Percentiles rank a stretch among this genome's conserved stretches.
Conservation (phyloP, 1,284 basidiomycete genomes). For the Sporisorium reilianum region DNA sequence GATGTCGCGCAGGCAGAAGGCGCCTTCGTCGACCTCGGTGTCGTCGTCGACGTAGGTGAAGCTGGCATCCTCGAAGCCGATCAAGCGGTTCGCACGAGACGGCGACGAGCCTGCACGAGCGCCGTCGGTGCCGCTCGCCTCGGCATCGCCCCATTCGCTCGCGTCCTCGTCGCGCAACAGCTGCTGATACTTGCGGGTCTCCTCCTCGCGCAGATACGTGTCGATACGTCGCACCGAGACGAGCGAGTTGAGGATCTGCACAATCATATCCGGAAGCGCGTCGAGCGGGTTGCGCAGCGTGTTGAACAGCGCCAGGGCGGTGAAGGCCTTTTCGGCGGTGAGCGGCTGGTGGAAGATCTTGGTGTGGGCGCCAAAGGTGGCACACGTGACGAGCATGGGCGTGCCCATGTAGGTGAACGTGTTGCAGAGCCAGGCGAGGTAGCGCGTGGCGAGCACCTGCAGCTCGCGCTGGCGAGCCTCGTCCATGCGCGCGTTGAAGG, state of each 20-base stretch:
- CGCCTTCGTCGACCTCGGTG: slow-evolving; percentile 42
- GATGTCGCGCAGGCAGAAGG: slow-evolving; percentile 72
- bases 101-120: slow-evolving; percentile 3
- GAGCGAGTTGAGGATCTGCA: slow-evolving; percentile 70
- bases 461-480: slow-evolving; percentile 72
- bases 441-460: slow-evolving; percentile 70
- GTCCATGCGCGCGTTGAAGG: slow-evolving; percentile 72
- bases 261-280: slow-evolving; percentile 69
- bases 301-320: slow-evolving; percentile 73
- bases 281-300: slow-evolving; percentile 62
- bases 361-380: slow-evolving; percentile 77
- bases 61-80: slow-evolving; percentile 73
- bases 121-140: slow-evolving; percentile 19
- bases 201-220: slow-evolving; percentile 73
- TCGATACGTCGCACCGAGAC: slow-evolving; percentile 70
- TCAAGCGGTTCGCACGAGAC: slow-evolving; percentile 19
- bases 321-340: slow-evolving; percentile 72
- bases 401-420: slow-evolving; percentile 74
- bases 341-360: slow-evolving; percentile 71
- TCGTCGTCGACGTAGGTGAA: slow-evolving; percentile 69
- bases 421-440: slow-evolving; percentile 70
- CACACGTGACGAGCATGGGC: slow-evolving; percentile 75
- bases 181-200: slow-evolving; percentile 74
- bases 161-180: slow-evolving; percentile 68
- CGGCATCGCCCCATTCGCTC: slow-evolving; percentile 58